Base-by-base conservation (phyloP, 495 filamentous ascomycete species). In the Talaromyces proteolyticus region DNA sequence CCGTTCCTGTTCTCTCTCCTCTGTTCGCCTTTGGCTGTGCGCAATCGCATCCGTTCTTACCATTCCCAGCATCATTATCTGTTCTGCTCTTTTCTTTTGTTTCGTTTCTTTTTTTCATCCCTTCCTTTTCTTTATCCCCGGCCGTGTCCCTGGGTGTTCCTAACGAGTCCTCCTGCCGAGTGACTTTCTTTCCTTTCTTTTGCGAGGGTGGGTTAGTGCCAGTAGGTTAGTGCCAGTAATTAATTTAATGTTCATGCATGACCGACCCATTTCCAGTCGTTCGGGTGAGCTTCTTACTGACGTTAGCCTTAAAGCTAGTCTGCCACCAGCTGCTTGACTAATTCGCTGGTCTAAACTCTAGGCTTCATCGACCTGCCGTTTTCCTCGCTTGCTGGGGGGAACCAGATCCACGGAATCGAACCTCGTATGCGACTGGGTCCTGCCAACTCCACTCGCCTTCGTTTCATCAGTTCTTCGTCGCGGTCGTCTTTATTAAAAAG, bases 341-440 rank as follows among this genome's bases (percentile, higher is more conserved):
- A n/a, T n/a, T 34, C 29, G 29, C 29, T 34, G 14, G 29, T 10
- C 8, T 14, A 8, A 34, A 34, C 8, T 10, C 14, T 14, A 34
- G 29, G n/a, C n/a, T 34, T 34, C 29, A 14, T 34, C 29, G 29
- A 34, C 29, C 29, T 4, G 8, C 29, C 29, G 8, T 34, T n/a
- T n/a, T n/a, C n/a, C n/a, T n/a, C n/a, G n/a, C n/a, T n/a, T n/a
- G n/a, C n/a, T n/a, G n/a, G n/a, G n/a, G 23, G 19, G 24, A 45
- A 45, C 43, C 43, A 45, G 43, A 45, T 45, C 43, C 43, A 45
- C 43, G 43, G 43, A 17, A 41, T 20, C 39, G 39, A 7, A 10
- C 39, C 14, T 20, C 39, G 18, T 17, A 10, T 41, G 39, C n/a
- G 11, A 17, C 14, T 17, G 39, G 14, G 6, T 36, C 29, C 39